These are phyloP conservation scores for Geotrichum fermentans DNA, from an alignment of 1,139 yeast species.

Conservation along the genomic window DNA sequence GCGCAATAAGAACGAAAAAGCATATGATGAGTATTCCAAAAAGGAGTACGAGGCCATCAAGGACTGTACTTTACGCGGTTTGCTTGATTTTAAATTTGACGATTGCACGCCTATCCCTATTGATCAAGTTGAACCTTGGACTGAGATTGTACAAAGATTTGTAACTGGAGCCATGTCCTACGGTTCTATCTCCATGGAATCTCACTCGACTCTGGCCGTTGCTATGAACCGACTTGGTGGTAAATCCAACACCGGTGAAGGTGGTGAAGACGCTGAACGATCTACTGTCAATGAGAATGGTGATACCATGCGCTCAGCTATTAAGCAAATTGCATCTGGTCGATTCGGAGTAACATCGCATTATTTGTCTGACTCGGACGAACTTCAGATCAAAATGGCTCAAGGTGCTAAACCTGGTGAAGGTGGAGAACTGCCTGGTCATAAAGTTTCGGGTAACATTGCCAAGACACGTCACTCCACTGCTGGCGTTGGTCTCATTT, in stretches of 20 bases:
- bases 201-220: constrained; percentile 94
- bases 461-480: constrained; percentile 96
- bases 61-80: constrained; percentile 88
- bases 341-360: constrained; percentile 95
- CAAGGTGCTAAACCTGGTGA: constrained; percentile 99
- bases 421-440: constrained; percentile 98
- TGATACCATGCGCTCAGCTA: constrained; percentile 96
- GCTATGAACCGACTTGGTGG: constrained; percentile 98
- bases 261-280: constrained; percentile 97
- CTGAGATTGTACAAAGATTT: constrained; percentile 93
- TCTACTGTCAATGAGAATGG: constrained; percentile 75
- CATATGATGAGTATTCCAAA: constrained; percentile 84
- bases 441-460: constrained; percentile 80
- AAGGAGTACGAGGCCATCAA: constrained; percentile 87
- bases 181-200: constrained; percentile 97
- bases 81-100: constrained; percentile 82
- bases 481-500: constrained; percentile 91
- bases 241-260: constrained; percentile 97
- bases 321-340: constrained; percentile 96
- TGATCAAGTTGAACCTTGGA: constrained; percentile 99
- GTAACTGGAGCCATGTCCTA: constrained; percentile 99
- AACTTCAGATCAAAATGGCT: constrained; percentile 96
- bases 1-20: constrained; percentile 86
- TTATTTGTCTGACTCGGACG: constrained; percentile 93
- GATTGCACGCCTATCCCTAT: constrained; percentile 71